These are phyloP conservation scores for Fraxinus latifolia DNA, from an alignment of 305 asterid genomes.

Conservation along the genomic window DNA sequence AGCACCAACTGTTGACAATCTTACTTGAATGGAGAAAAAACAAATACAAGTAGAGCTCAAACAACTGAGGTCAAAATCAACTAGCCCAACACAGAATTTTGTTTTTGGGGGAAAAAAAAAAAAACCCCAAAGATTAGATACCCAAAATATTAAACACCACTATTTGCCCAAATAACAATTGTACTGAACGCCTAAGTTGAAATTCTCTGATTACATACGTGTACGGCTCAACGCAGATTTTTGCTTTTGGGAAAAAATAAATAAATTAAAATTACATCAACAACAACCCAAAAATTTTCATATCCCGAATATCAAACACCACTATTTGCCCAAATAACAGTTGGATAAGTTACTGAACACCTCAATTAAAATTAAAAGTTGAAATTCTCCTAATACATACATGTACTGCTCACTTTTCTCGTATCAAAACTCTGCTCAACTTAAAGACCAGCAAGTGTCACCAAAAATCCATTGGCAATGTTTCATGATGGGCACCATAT, in stretches of 20 bases:
- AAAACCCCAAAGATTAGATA: not conserved
- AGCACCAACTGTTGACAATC: not conserved
- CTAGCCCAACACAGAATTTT: not conserved
- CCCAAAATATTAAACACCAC: not conserved
- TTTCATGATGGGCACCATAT: not conserved
- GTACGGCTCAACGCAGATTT: not conserved
- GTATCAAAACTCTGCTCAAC: not conserved
- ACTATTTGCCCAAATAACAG: not conserved
- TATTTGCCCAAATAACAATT: conserved; percentile 5
- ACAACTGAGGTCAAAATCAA: not conserved
- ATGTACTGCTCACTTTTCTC: not conserved
- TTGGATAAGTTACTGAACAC: not conserved
- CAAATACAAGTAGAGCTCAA: not conserved
- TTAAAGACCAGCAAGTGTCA: not conserved
- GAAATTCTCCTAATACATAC: not conserved
- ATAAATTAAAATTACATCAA: no score
- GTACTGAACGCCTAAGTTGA: not conserved
- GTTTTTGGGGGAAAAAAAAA: not conserved
- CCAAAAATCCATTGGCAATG: conserved; percentile 16
- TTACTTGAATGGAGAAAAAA: not conserved
- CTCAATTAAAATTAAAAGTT: not conserved
- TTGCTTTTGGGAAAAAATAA: not conserved
- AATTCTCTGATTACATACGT: not conserved
- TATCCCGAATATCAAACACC: not conserved
- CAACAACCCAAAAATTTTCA: no score